A percentile compares a stretch with the other conserved stretches of the same genome.
These are phyloP conservation scores for Gleditsia sinensis DNA, from an alignment of 306 rosid genomes.

Conservation along the genomic window DNA sequence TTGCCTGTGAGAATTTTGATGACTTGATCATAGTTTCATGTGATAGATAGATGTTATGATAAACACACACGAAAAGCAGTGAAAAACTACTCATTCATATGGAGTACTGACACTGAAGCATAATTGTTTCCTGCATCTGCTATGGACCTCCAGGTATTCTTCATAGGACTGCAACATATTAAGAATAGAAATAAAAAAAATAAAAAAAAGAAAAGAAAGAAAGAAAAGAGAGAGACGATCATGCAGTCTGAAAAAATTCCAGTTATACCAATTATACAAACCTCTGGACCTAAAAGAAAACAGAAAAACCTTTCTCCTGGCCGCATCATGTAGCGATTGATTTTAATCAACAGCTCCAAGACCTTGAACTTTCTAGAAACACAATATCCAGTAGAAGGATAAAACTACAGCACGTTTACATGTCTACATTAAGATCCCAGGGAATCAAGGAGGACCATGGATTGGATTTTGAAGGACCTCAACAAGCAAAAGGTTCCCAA, in stretches of 20 bases:
- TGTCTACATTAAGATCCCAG: neutral
- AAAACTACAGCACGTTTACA: too few species aligned
- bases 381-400: neutral
- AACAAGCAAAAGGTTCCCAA: neutral
- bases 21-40: constrained; percentile 25
- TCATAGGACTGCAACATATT: constrained; percentile 47
- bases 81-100: constrained; percentile 22
- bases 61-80: neutral
- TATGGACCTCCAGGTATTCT: constrained; percentile 47
- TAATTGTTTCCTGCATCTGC: constrained; percentile 39
- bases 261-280: constrained; percentile 4
- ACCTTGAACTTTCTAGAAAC: neutral
- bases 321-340: neutral
- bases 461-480: neutral
- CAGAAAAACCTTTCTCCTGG: neutral
- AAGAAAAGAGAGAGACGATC: too few species aligned
- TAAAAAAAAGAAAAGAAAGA: constrained; percentile 22
- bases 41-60: neutral
- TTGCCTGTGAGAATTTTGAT: constrained; percentile 37
- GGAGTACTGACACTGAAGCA: constrained; percentile 34
- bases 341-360: constrained; percentile 20
- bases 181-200: too few species aligned
- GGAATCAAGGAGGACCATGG: neutral
- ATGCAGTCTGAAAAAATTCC: neutral
- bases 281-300: constrained; percentile 3